Percentiles rank a stretch among this genome's conserved stretches.
Evolutionary conservation across 2,329 filamentous ascomycete genomes (phyloP).

Genomic region (Arthrobotrys iridis): DNA sequence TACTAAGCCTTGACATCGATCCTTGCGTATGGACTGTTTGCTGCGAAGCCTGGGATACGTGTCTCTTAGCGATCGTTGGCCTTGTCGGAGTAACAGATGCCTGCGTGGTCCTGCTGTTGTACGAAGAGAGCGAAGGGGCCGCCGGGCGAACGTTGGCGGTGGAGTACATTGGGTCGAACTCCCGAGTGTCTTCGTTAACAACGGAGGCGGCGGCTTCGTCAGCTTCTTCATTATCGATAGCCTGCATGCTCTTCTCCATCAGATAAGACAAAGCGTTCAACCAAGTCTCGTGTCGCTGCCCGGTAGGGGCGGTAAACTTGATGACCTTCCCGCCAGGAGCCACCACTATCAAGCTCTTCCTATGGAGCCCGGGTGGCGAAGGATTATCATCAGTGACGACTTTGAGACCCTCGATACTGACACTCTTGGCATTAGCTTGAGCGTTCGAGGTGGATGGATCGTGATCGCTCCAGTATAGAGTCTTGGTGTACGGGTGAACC

Average conservation of each 20-base stretch:
- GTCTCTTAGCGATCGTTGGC: slow-evolving; percentile 58
- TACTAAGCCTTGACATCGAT: slow-evolving; percentile 70
- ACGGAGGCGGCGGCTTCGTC: slow-evolving; percentile 60
- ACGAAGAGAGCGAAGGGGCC: slow-evolving; percentile 76
- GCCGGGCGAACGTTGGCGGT: slow-evolving; percentile 65
- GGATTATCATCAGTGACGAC: slow-evolving; percentile 95
- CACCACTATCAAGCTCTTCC: slow-evolving; percentile 89
- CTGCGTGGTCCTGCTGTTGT: slow-evolving; percentile 77
- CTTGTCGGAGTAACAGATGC: slow-evolving; percentile 68
- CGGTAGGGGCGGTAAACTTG: slow-evolving; percentile 93
- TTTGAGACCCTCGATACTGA: slow-evolving; percentile 89
- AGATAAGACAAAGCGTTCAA: slow-evolving; percentile 97
- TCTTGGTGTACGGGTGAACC: slow-evolving; percentile 97
- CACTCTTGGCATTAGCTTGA: slow-evolving; percentile 81
- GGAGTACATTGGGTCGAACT: slow-evolving; percentile 77
- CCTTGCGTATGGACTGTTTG: slow-evolving; percentile 60
- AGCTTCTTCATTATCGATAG: slow-evolving; percentile 67
- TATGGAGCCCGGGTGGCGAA: slow-evolving; percentile 90
- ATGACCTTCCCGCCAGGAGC: slow-evolving; percentile 82
- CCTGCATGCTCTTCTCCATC: slow-evolving; percentile 75
- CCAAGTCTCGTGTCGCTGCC: slow-evolving; percentile 96
- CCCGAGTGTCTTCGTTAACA: slow-evolving; percentile 70
- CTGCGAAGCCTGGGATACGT: slow-evolving; percentile 43
- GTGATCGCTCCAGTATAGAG: slow-evolving; percentile 93
- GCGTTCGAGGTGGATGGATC: slow-evolving; percentile 81